Percentiles rank a stretch among this genome's conserved stretches.
Conservation (phyloP, 2,329 filamentous ascomycete species). For the Ceratocystis cubensis region DNA sequence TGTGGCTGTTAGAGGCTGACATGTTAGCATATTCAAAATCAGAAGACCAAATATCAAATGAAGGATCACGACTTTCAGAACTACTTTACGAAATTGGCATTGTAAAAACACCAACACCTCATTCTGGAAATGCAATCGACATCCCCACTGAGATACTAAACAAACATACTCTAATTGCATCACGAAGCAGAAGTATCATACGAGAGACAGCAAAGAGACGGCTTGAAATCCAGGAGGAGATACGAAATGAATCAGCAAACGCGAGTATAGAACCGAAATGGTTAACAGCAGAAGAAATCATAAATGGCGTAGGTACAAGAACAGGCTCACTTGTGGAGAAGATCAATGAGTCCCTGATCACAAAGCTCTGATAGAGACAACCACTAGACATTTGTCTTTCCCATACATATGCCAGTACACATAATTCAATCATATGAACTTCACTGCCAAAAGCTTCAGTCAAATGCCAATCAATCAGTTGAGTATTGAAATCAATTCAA, state of each 20-base stretch:
- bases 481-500: no score
- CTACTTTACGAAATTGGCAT: slow-evolving; percentile 1
- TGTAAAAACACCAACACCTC: not conserved
- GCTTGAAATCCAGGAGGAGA: not conserved
- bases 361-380: no score
- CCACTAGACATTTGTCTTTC: no score
- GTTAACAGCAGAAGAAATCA: not conserved
- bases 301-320: not conserved
- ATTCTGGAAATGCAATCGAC: not conserved
- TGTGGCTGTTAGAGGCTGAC: not conserved
- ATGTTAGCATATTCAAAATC: not conserved
- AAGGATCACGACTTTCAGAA: not conserved
- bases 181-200: not conserved
- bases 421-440: no score
- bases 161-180: not conserved
- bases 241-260: not conserved
- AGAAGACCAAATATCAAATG: not conserved
- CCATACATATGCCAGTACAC: no score
- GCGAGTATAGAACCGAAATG: not conserved
- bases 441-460: no score
- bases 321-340: no score
- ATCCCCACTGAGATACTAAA: not conserved
- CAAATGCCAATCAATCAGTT: no score
- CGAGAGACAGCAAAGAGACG: not conserved
- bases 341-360: no score